phyloP scores from a whole-genome alignment of 2,329 filamentous ascomycete genomes.

The Aureobasidium leucospermi region DNA sequence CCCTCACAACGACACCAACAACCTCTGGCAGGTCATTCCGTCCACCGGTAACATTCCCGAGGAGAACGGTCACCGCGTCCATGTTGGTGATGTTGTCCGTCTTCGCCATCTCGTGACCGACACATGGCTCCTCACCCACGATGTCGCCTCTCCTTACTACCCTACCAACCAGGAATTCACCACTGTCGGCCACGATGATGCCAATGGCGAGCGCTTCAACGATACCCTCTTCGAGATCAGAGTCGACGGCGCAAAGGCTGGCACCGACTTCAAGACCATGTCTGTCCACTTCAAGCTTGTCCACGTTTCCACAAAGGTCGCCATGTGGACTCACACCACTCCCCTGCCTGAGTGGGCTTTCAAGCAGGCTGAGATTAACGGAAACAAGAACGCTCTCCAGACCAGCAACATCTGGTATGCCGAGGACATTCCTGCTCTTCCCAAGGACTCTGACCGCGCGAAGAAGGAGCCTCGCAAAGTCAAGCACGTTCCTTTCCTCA shows the following conservation, averaged over 20 bases:
- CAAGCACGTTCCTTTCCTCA: constrained; percentile 79
- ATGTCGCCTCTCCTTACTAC: constrained; percentile 92
- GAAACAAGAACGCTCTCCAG: constrained; percentile 89
- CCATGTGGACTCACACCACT: constrained; percentile 97
- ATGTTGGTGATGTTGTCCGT: constrained; percentile 77
- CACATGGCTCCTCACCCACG: constrained; percentile 81
- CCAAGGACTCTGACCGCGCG: constrained; percentile 63
- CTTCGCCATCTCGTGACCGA: constrained; percentile 83
- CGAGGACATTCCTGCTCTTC: constrained; percentile 79
- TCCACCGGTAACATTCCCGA: constrained; percentile 44
- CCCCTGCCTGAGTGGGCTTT: constrained; percentile 96
- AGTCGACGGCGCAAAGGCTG: constrained; percentile 75
- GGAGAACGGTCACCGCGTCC: constrained; percentile 57
- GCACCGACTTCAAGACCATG: constrained; percentile 81
- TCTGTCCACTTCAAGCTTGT: constrained; percentile 93
- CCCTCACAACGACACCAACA: constrained; percentile 97
- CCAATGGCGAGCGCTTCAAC: constrained; percentile 65
- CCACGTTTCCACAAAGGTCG: constrained; percentile 89
- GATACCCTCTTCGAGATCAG: constrained; percentile 91
- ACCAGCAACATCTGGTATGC: constrained; percentile 92
- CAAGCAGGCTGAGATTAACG: constrained; percentile 98
- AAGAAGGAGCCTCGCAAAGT: constrained; percentile 69
- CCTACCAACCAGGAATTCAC: constrained; percentile 99
- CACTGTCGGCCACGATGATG: constrained; percentile 65
- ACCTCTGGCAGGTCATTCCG: constrained; percentile 92